Evolutionary conservation across 306 rosid species (phyloP).

Genomic region (Luffa acutangula): DNA sequence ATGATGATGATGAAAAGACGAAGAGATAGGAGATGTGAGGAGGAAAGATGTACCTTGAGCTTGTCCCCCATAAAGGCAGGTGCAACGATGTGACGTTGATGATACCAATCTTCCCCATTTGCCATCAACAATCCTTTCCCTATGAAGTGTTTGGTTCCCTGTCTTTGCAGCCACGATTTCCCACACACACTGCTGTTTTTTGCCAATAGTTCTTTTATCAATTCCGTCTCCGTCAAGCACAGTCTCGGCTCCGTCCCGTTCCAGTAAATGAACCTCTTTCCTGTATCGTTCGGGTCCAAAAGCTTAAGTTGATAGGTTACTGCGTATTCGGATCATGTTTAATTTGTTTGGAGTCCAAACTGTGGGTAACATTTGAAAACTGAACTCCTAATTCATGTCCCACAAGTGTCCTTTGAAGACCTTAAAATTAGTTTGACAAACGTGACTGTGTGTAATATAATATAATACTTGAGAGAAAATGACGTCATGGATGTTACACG

Average conservation of each 20-base stretch:
- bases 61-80: slow-evolving; percentile 56
- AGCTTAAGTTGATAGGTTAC: neutral
- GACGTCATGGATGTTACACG: no score
- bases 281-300: neutral
- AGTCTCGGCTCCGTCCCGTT: slow-evolving; percentile 54
- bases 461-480: no score
- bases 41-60: slow-evolving; percentile 32
- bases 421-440: no score
- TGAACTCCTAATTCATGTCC: no score
- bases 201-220: slow-evolving; percentile 45
- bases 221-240: slow-evolving; percentile 47
- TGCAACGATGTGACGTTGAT: slow-evolving; percentile 59
- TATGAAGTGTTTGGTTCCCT: slow-evolving; percentile 51
- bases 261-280: slow-evolving; percentile 52
- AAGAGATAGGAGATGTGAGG: no score
- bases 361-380: no score
- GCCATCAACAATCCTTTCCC: slow-evolving; percentile 64
- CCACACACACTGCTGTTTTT: slow-evolving; percentile 44
- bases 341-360: no score
- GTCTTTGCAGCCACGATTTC: slow-evolving; percentile 52
- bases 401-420: no score
- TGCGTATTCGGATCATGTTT: no score
- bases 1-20: no score
- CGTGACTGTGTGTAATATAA: no score
- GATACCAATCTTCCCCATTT: slow-evolving; percentile 55